Evolutionary conservation across 345 rosid genomes (phyloP).

Genomic region (Heritiera fomes): DNA sequence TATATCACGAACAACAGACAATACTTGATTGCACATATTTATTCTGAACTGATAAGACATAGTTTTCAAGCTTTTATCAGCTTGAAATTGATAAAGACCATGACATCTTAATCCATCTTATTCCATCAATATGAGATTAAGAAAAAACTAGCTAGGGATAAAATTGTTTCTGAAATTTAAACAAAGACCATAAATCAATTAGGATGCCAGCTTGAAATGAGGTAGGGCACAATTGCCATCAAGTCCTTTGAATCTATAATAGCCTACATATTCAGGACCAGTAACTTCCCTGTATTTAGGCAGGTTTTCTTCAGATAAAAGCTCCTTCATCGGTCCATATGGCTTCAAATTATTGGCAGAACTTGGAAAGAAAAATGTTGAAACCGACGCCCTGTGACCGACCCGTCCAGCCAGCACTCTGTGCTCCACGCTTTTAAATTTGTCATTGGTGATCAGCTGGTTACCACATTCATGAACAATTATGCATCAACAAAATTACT

Average conservation of each 20-base stretch:
- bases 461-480: background rate
- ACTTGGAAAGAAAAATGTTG: background rate
- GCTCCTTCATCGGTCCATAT: slow-evolving; percentile 7
- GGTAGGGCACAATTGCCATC: slow-evolving; percentile 3
- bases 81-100: too few species aligned
- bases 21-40: too few species aligned
- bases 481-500: too few species aligned
- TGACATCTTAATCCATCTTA: too few species aligned
- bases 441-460: background rate
- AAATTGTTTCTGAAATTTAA: too few species aligned
- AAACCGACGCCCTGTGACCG: background rate
- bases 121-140: too few species aligned
- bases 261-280: background rate
- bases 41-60: too few species aligned
- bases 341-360: background rate
- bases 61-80: too few species aligned
- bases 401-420: background rate
- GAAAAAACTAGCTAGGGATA: too few species aligned
- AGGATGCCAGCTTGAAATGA: background rate
- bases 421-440: slow-evolving; percentile 1
- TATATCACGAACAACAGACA: too few species aligned
- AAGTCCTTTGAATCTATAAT: background rate
- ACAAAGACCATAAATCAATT: too few species aligned
- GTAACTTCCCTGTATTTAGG: slow-evolving; percentile 2
- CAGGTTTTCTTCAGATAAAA: slow-evolving; percentile 1